These are phyloP conservation scores for Coniella vitis DNA, from an alignment of 2,329 filamentous ascomycete genomes.

Conservation along the genomic window DNA sequence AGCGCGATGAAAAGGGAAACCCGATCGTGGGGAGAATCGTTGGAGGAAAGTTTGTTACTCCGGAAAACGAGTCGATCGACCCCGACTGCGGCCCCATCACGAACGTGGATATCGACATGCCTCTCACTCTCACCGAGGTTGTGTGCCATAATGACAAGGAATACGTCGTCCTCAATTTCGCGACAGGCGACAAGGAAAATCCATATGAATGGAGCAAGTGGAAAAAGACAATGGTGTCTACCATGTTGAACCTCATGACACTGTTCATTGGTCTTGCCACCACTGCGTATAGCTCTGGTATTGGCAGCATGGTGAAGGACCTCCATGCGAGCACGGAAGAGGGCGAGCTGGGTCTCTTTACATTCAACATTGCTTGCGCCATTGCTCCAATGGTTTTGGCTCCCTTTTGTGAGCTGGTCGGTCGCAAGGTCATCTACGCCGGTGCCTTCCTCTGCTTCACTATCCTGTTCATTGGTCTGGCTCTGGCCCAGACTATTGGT, in stretches of 20 bases:
- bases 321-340: conserved; percentile 34
- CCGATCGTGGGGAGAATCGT: conserved; percentile 27
- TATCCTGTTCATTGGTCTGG: conserved; percentile 40
- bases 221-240: conserved; percentile 38
- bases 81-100: conserved; percentile 29
- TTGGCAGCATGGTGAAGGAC: conserved; percentile 37
- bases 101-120: conserved; percentile 41
- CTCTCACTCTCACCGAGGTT: conserved; percentile 37
- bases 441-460: conserved; percentile 39
- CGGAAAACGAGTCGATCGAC: conserved; percentile 26
- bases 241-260: conserved; percentile 44
- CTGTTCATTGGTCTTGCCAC: conserved; percentile 48
- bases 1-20: conserved; percentile 15
- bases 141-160: conserved; percentile 36
- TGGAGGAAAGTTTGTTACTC: conserved; percentile 31
- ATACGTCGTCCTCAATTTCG: conserved; percentile 39
- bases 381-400: conserved; percentile 40
- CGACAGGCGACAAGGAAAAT: conserved; percentile 38
- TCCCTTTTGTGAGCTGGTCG: conserved; percentile 43
- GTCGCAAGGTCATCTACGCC: conserved; percentile 38
- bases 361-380: conserved; percentile 42
- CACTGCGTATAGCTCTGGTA: conserved; percentile 44
- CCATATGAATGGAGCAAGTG: conserved; percentile 43
- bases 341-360: conserved; percentile 42
- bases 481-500: conserved; percentile 39